These are phyloP conservation scores for Verticillium dahliae DNA, from an alignment of 2,329 filamentous ascomycete species.

Conservation along the genomic window DNA sequence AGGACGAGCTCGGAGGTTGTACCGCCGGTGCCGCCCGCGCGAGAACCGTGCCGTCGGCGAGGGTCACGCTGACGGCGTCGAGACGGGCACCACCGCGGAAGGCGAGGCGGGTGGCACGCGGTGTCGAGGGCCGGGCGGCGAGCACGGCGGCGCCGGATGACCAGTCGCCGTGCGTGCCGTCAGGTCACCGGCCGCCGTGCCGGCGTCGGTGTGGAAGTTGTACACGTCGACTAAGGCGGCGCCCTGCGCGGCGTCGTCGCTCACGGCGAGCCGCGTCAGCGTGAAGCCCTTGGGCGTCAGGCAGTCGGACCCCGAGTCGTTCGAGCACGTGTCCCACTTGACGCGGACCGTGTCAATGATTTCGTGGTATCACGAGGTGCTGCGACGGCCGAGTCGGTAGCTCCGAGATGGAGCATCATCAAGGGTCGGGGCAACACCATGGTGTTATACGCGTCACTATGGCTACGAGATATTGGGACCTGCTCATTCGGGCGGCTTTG, in stretches of 20 bases:
- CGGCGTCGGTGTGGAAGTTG: slow-evolving; percentile 62
- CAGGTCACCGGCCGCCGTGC: slow-evolving; percentile 44
- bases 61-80: slow-evolving; percentile 40
- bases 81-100: slow-evolving; percentile 42
- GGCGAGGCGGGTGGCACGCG: slow-evolving; percentile 29
- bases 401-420: too few relatives aligned
- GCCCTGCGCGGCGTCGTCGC: slow-evolving; percentile 24
- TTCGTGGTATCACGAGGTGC: slow-evolving; percentile 39
- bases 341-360: slow-evolving; percentile 50
- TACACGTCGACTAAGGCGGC: slow-evolving; percentile 57
- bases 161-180: slow-evolving; percentile 51
- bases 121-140: slow-evolving; percentile 19
- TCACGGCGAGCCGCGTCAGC: slow-evolving; percentile 52
- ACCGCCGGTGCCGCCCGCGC: slow-evolving; percentile 50
- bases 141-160: slow-evolving; percentile 47
- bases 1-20: slow-evolving; percentile 33
- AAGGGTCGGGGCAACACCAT: neutral
- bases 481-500: neutral
- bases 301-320: slow-evolving; percentile 51
- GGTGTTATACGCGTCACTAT: neutral
- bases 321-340: slow-evolving; percentile 54
- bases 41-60: slow-evolving; percentile 40
- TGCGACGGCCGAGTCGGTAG: too few relatives aligned
- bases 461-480: neutral
- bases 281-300: slow-evolving; percentile 66